Base-by-base conservation (phyloP, 2,329 filamentous ascomycete genomes). In the Myriangium duriaei region DNA sequence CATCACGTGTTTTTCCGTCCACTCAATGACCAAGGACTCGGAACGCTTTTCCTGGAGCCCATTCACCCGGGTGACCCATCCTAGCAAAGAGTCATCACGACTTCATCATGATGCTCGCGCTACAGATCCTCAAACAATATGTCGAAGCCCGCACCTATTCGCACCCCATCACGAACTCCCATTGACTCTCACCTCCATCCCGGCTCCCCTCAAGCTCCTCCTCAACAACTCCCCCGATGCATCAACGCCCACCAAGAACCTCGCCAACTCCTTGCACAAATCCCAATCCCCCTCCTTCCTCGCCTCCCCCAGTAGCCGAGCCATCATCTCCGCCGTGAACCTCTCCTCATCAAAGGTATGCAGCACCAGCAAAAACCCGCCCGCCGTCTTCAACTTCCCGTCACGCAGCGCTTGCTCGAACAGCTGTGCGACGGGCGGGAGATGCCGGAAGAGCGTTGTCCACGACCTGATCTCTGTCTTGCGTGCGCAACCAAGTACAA, bases 401-500 rank as follows among this genome's bases (percentile, higher is more conserved):
- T 83, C 75, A 47, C 81, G 76, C 7, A 98, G 64, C 4, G 86
- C 88, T 57, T 94, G 84, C 57, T 98, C 88, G 50, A 98, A 98
- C 0, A 98, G 71, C 48, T 91, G 82, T 51, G 86, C 80, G 3
- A 88, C 84, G 1, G 88, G 84, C 1, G 91, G 91, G 1, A 98
- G 69, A 51, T 95, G 86, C 4, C 79, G 76, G 57, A 98, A 98
- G 1, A 98, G 68, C 1, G 91, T 95, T 42, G 81, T 78, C 91
- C 91, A 98, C 40, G 85, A 93, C 28, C 88, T 77, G 5, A 94
- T 77, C 55, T 98, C 91, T 0, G 91, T 98, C 61, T 98, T 98
- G 39, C 91, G 80, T 1, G 91, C 95, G 61, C 91, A 98, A 60
- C 93, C 91, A 13, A 98, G 81, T 15, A 98, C 79, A 41, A 96